phyloP scores from a whole-genome alignment of 176 grass and related monocot genomes.

The maize (Zea mays) region Zm-B73-REFERENCE-NAM-5.0 NC_050102.1:180480001-180480500 shows the following conservation, averaged over 20 bases:
- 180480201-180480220: slow-evolving; percentile 64
- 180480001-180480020: slow-evolving; percentile 85
- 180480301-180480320: slow-evolving; percentile 97
- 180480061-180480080: slow-evolving; percentile 99
- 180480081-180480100: slow-evolving; percentile 81
- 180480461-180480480: slow-evolving; percentile 79
- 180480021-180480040: slow-evolving; percentile 78
- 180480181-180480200: slow-evolving; percentile 12
- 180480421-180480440: slow-evolving; percentile 13
- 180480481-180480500: slow-evolving; percentile 93
- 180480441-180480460: slow-evolving; percentile 11
- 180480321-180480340: slow-evolving; percentile 1
- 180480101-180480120: slow-evolving; percentile 87
- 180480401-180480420: too few species aligned
- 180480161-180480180: slow-evolving; percentile 3
- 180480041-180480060: slow-evolving; percentile 92
- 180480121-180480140: slow-evolving; percentile 32
- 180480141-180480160: slow-evolving; percentile 22
- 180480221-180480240: slow-evolving; percentile 98
- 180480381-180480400: too few species aligned
- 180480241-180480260: slow-evolving; percentile 99
- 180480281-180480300: slow-evolving; percentile 95
- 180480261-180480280: slow-evolving; percentile 98
- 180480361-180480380: background rate
- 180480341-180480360: slow-evolving; percentile 28